Evolutionary conservation across 2,329 filamentous ascomycete species (phyloP).

Genomic region (Fusarium sp.): DNA sequence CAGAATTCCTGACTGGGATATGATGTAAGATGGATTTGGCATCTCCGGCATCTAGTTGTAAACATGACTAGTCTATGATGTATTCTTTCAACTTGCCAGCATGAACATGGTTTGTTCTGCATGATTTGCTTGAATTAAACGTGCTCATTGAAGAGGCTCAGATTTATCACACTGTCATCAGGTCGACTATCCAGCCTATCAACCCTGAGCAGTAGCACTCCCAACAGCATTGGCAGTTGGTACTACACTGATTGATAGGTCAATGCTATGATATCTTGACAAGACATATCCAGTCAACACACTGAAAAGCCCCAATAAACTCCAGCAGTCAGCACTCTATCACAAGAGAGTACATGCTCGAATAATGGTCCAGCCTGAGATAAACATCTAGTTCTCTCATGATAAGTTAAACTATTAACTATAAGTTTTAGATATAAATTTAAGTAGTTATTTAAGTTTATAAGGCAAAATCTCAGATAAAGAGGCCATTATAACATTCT

Average conservation of each 20-base stretch:
- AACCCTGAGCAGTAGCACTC: neutral
- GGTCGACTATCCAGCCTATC: no score
- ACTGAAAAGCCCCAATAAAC: no score
- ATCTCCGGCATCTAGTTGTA: neutral
- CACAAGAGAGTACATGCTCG: neutral
- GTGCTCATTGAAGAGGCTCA: neutral
- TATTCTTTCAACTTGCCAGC: neutral
- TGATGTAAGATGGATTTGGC: neutral
- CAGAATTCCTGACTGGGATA: neutral
- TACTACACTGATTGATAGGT: neutral
- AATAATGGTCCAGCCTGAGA: neutral
- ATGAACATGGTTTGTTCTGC: no score
- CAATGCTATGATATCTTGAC: neutral
- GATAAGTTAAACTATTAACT: neutral
- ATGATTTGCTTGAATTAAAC: no score
- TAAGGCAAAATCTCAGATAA: neutral
- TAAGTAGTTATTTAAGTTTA: neutral
- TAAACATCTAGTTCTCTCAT: neutral
- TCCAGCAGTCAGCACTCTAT: neutral
- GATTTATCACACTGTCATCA: no score
- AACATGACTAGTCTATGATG: neutral
- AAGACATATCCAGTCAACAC: neutral
- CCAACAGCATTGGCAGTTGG: neutral
- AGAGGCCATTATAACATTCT: neutral
- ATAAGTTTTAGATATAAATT: neutral